Evolutionary conservation across 495 filamentous ascomycete species (phyloP).

Genomic region (Penicillium goetzii): DNA sequence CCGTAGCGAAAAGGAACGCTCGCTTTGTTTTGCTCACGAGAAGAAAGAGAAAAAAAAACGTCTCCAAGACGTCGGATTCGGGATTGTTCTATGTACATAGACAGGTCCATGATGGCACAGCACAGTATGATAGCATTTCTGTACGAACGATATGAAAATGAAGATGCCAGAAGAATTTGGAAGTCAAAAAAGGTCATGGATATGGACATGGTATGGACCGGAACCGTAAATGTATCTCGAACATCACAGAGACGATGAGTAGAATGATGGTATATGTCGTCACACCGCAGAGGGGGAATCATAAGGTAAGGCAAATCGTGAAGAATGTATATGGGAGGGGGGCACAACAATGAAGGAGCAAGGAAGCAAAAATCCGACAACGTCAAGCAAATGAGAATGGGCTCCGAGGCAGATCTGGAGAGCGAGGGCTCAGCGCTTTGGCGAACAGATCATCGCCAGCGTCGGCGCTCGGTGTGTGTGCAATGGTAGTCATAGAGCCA

Average conservation of each 20-base stretch:
- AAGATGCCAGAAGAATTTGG: constrained; percentile 8
- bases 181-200: neutral
- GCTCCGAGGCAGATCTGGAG: constrained; percentile 76
- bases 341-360: constrained; percentile 9
- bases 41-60: neutral
- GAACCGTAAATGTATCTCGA: constrained; percentile 4
- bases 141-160: constrained; percentile 28
- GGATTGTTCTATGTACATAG: constrained; percentile 32
- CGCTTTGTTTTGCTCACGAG: neutral
- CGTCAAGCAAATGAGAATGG: constrained; percentile 61
- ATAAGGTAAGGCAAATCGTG: constrained; percentile 29
- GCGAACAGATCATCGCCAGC: constrained; percentile 78
- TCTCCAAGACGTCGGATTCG: constrained; percentile 14
- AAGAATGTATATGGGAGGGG: constrained; percentile 4
- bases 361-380: neutral
- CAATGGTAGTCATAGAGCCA: constrained; percentile 35
- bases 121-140: constrained; percentile 20
- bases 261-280: constrained; percentile 18
- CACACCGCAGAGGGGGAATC: constrained; percentile 39
- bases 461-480: constrained; percentile 42
- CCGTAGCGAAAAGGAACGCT: neutral
- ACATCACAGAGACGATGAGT: constrained; percentile 1
- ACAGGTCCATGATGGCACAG: constrained; percentile 13
- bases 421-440: constrained; percentile 76
- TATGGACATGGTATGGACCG: neutral